Evolutionary conservation across 2,329 filamentous ascomycete genomes (phyloP), one percentile per base, ranked within the genome.

Genomic region (Sclerotiophoma versabilis): DNA sequence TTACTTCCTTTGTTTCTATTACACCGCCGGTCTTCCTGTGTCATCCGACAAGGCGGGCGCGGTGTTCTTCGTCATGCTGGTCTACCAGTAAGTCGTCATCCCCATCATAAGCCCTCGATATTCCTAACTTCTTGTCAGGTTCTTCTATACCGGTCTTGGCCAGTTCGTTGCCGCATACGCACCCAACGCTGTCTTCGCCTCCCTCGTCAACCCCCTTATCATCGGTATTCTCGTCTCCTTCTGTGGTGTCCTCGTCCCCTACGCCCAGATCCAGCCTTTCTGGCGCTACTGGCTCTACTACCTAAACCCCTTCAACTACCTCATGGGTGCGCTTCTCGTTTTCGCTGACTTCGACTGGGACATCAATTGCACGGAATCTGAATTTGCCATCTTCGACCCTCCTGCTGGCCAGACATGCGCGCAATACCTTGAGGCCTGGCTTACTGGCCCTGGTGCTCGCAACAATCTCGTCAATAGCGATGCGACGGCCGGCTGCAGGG

Each of bases 1-100:
- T 4, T 83, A 87, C 61, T 91, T 80, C 66, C 78, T 83, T 4
- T 83, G 80, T 70, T 90, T 86, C 79, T 91, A 91, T 79, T 91
- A 88, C 55, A 72, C 75, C 0, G 65, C 73, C 4, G 69, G 66
- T 12, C 69, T 76, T 2, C 65, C 66, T 0, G 33, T 37, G 2
- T 48, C 45, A 42, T 80, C 8, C 77, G 83, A 55, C 80, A 87
- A 14, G 83, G 88, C 64, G 83, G 85, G 85, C 23, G 77, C 76
- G 0, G 55, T 57, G 2, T 71, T 71, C 52, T 72, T 74, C 55
- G 64, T 72, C 34, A 66, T 80, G 59, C 77, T 86, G 54, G 85
- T 92, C 66, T 82, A 92, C 69, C 77, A 92, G 59, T 92, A 45
- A 38, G 48, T 45, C 11, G 1, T 4, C 73, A 83, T 87, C 48